These are phyloP conservation scores for Conticribra guillardii DNA, from an alignment of 108 stramenopile genomes.

Conservation along the genomic window DNA sequence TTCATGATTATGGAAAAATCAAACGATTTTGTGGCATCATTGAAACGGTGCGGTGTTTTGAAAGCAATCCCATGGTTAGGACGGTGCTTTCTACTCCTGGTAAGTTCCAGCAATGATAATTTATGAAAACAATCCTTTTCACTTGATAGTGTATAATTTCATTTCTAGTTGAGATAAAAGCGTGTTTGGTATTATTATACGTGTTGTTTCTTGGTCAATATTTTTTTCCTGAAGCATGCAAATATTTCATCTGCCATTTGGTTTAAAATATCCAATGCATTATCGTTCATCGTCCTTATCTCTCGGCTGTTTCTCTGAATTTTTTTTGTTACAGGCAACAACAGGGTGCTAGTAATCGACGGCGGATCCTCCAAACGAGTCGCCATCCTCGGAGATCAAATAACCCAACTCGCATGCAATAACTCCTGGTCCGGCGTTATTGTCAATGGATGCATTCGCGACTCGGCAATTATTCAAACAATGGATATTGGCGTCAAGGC, in stretches of 20 bases:
- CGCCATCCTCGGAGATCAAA: constrained; percentile 71
- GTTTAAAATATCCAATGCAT: too few species aligned
- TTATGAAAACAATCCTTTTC: background rate
- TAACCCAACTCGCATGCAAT: constrained; percentile 57
- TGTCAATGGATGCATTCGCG: constrained; percentile 76
- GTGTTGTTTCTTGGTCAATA: too few species aligned
- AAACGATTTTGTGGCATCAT: constrained; percentile 58
- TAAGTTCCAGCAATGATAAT: background rate
- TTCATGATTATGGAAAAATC: constrained; percentile 58
- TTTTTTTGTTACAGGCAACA: constrained; percentile 2
- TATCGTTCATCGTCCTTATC: too few species aligned
- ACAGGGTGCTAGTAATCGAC: constrained; percentile 72
- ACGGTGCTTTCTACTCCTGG: constrained; percentile 56
- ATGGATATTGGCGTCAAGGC: constrained; percentile 72
- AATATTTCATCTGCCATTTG: too few species aligned
- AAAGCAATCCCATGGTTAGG: constrained; percentile 70
- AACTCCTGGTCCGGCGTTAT: constrained; percentile 70
- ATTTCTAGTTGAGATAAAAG: too few species aligned
- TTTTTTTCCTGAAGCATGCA: too few species aligned
- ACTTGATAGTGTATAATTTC: background rate
- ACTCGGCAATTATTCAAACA: constrained; percentile 64
- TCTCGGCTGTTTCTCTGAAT: too few species aligned
- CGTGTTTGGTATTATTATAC: too few species aligned
- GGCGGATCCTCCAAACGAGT: constrained; percentile 64
- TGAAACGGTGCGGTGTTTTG: constrained; percentile 74